These are phyloP conservation scores for Backusella parvicylindrica DNA, from an alignment of 192 early-diverging fungal species.

Conservation along the genomic window DNA sequence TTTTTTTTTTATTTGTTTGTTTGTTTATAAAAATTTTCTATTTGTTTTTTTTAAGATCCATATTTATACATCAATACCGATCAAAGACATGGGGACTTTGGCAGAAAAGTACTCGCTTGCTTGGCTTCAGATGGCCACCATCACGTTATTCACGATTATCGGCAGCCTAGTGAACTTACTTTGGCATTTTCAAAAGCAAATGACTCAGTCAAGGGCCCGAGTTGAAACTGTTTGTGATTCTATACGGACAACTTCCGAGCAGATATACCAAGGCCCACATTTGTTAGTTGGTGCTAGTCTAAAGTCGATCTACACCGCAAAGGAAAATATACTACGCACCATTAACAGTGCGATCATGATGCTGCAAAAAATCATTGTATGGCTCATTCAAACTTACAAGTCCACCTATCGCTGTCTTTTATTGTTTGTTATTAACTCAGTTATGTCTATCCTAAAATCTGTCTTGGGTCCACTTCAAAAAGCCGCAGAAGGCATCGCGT, in stretches of 20 bases:
- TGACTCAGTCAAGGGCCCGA: not conserved
- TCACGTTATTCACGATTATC: not conserved
- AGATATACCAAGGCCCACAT: not conserved
- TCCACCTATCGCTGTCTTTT: constrained; percentile 31
- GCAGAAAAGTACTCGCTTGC: constrained; percentile 6
- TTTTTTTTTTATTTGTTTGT: constrained; percentile 8
- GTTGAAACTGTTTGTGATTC: constrained; percentile 4
- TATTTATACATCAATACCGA: not conserved
- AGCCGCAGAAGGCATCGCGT: not conserved
- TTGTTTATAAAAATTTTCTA: not conserved
- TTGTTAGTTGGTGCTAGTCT: not conserved
- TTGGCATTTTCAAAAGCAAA: not conserved
- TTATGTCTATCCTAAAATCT: constrained; percentile 4
- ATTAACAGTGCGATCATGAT: constrained; percentile 12
- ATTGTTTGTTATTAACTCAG: constrained; percentile 17
- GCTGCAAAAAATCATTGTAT: constrained; percentile 12
- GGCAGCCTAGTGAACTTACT: not conserved
- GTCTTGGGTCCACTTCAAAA: constrained; percentile 18
- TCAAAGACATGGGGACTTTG: not conserved
- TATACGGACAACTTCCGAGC: not conserved
- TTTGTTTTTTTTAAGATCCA: not conserved
- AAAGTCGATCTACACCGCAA: not conserved
- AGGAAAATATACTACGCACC: constrained; percentile 17
- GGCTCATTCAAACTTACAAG: constrained; percentile 29
- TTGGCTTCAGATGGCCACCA: not conserved